Conservation (phyloP, 2,329 filamentous ascomycete genomes). For the Monilinia polystroma region DNA sequence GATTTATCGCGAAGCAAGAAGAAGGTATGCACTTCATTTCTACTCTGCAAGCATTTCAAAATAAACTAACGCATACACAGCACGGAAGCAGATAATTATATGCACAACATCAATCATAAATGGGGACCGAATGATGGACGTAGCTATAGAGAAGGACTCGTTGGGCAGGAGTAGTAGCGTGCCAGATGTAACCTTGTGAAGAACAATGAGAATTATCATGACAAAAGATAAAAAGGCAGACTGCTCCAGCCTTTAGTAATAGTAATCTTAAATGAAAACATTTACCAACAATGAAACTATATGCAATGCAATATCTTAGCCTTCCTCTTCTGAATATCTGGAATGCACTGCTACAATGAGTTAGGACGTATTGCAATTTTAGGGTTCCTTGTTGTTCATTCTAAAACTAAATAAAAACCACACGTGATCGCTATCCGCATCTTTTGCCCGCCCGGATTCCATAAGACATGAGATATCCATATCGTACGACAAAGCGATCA, state of each 20-base stretch:
- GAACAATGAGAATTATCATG: constrained; percentile 20
- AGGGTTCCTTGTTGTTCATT: constrained; percentile 18
- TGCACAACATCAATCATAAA: constrained; percentile 90
- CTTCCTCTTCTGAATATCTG: constrained; percentile 4
- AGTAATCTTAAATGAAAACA: constrained; percentile 21
- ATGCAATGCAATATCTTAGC: background rate
- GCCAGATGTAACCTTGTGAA: constrained; percentile 35
- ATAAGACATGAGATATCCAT: constrained; percentile 32
- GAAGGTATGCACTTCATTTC: constrained; percentile 50
- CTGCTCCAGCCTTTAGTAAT: constrained; percentile 4
- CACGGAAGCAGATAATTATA: constrained; percentile 79
- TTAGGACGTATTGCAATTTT: constrained; percentile 15
- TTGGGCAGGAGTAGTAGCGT: constrained; percentile 35
- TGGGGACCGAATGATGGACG: constrained; percentile 85
- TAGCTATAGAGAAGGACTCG: constrained; percentile 66
- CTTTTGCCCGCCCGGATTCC: constrained; percentile 29
- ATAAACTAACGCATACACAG: constrained; percentile 42
- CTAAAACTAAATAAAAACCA: constrained; percentile 24
- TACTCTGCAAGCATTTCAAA: background rate
- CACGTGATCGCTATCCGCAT: constrained; percentile 35
- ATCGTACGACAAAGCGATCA: constrained; percentile 35
- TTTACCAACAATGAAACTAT: constrained; percentile 10
- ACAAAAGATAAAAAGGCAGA: constrained; percentile 17
- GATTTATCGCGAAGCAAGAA: constrained; percentile 86
- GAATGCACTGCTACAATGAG: constrained; percentile 18